These are phyloP conservation scores for Hypoxylon sp. DNA, from an alignment of 2,329 filamentous ascomycete species.

Conservation along the genomic window DNA sequence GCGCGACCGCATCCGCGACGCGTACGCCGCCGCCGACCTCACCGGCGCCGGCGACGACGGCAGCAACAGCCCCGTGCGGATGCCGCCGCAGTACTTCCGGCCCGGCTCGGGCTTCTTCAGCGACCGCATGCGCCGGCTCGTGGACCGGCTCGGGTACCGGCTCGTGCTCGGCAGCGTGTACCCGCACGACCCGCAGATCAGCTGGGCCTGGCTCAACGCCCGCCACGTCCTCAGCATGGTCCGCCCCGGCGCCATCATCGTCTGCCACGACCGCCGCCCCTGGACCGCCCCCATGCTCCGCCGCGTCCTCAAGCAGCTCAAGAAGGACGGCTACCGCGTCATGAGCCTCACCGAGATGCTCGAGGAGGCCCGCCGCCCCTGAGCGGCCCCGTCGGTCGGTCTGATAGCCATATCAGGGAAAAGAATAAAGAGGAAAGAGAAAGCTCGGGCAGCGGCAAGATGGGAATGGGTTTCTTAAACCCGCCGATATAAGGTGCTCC, in stretches of 20 bases:
- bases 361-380: conserved; percentile 43
- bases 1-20: conserved; percentile 49
- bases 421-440: background rate
- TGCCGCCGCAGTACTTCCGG: conserved; percentile 72
- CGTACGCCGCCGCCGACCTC: conserved; percentile 42
- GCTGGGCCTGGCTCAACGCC: conserved; percentile 73
- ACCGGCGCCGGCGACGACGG: conserved; percentile 39
- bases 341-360: conserved; percentile 76
- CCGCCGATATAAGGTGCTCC: too few relatives aligned
- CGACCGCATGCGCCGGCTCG: conserved; percentile 68
- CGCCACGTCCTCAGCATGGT: conserved; percentile 83
- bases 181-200: conserved; percentile 89
- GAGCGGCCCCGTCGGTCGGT: too few relatives aligned
- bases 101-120: conserved; percentile 88
- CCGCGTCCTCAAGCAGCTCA: conserved; percentile 75
- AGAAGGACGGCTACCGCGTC: conserved; percentile 71
- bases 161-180: conserved; percentile 86
- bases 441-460: too few relatives aligned
- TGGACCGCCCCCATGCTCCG: conserved; percentile 85
- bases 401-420: too few relatives aligned
- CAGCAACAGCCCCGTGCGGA: conserved; percentile 24
- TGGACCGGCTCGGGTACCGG: conserved; percentile 69
- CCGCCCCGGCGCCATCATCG: conserved; percentile 77
- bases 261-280: conserved; percentile 84
- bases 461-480: too few relatives aligned